Evolutionary conservation across 129 eudicot genomes (phyloP).

Genomic region (Pulicaria dysenterica): DNA sequence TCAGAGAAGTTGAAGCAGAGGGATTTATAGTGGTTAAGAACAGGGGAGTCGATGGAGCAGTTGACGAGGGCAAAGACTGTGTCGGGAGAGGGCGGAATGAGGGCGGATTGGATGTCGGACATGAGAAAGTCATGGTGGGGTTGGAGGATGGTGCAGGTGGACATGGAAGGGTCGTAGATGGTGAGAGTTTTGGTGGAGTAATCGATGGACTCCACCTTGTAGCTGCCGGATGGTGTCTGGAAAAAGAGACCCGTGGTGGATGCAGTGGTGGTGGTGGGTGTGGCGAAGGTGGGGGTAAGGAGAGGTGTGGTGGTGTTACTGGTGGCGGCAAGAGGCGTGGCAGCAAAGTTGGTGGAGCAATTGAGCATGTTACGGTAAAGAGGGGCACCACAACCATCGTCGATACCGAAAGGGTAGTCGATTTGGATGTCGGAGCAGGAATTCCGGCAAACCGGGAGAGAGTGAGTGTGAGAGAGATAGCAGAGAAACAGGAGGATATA

Average conservation of each 20-base stretch:
- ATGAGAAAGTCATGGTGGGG: constrained; percentile 84
- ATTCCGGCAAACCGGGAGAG: constrained; percentile 57
- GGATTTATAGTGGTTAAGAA: constrained; percentile 73
- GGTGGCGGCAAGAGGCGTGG: constrained; percentile 44
- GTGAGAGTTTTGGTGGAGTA: constrained; percentile 54
- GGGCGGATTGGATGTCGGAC: constrained; percentile 71
- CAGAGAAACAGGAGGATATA: not conserved
- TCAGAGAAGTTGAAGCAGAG: constrained; percentile 78
- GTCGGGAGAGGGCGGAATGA: constrained; percentile 83
- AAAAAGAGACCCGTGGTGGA: constrained; percentile 55
- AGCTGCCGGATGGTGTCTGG: constrained; percentile 78
- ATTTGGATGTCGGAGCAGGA: constrained; percentile 67
- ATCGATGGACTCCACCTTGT: constrained; percentile 84
- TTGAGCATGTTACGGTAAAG: constrained; percentile 71
- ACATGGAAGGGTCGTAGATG: constrained; percentile 88
- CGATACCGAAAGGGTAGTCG: constrained; percentile 78
- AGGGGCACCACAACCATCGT: constrained; percentile 90
- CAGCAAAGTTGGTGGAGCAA: constrained; percentile 57
- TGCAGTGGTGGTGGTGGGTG: constrained; percentile 45
- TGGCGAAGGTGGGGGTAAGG: constrained; percentile 52
- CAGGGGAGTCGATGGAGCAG: constrained; percentile 90
- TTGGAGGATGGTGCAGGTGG: constrained; percentile 92
- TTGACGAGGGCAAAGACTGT: constrained; percentile 83
- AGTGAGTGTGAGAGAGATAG: constrained; percentile 12
- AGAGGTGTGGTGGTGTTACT: constrained; percentile 57